Base-by-base conservation (phyloP, 192 early-diverging fungal genomes). In the Spizellomyces punctatus region DNA sequence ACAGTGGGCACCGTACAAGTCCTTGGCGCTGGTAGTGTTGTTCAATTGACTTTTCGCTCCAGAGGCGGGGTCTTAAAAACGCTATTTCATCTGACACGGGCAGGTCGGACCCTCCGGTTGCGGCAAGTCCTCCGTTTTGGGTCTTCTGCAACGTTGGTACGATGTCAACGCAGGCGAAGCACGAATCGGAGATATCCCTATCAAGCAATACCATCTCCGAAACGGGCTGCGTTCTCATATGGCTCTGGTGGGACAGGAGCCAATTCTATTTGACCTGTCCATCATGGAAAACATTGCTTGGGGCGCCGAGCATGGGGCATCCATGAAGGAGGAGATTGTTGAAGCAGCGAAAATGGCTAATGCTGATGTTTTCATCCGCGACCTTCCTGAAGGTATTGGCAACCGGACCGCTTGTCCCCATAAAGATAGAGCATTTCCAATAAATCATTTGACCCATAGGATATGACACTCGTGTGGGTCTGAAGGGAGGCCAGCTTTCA, bases 241-340 rank as follows among this genome's bases (percentile, higher is more conserved):
- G 17, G 66, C 66, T 10, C 21, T 59, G 4, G 66, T 54, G 14
- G 52, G 52, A 36, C 59, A 61, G 16, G 59, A 16, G 82, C 95
- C 93, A 8, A 84, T 91, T 6, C 80, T 99, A 27, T 98, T 98
- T 85, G 97, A 96, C 63, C 83, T 91, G n/a, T 89, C 91, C 0
- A 93, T 99, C 58, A 89, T 81, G 66, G 88, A 96, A 67, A 99
- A 99, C 70, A 98, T 99, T 63, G 76, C 83, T 14, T 99, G 98
- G 72, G 97, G 95, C 27, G 83, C 88, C 10, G 84, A 93, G 17
- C 10, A 54, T 17, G 50, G 50, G 6, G 78, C 73, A 7, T 49
- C 74, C 4, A 61, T 76, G 10, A n/a, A n/a, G n/a, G 75, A 84
- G 12, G 89, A 98, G 17, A 88, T 95, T 14, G 74, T 78, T 10